Conservation (phyloP, 2,329 filamentous ascomycete genomes). For the Stachybotrys chlorohalonatus region DNA sequence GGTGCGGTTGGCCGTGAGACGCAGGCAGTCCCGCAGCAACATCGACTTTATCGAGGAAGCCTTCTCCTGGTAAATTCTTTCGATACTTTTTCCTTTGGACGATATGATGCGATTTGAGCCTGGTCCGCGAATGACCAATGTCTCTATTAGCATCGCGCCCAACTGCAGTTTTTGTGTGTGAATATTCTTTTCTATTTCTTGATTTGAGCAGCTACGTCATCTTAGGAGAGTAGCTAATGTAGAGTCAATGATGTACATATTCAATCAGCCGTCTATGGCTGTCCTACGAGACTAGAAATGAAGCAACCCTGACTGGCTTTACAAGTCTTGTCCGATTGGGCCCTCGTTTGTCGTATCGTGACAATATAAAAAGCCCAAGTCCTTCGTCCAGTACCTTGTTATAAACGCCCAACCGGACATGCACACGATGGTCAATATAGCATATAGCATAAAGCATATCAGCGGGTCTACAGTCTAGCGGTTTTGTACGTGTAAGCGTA, state of each 20-base stretch:
- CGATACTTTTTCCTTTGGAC: background rate
- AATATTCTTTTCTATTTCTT: background rate
- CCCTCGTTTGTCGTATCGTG: no score
- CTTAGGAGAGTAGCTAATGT: background rate
- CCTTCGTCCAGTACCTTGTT: no score
- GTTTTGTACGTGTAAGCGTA: no score
- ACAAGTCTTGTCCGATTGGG: no score
- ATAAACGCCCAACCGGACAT: no score
- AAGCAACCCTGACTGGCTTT: no score
- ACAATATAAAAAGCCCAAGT: no score
- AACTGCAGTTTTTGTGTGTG: background rate
- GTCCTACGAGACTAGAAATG: no score
- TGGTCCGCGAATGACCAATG: background rate
- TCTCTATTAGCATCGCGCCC: background rate
- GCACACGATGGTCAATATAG: no score
- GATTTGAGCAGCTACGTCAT: background rate
- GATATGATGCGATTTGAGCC: constrained; percentile 2
- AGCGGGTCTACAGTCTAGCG: no score
- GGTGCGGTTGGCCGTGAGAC: constrained; percentile 58
- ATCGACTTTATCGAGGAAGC: constrained; percentile 76
- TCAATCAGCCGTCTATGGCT: background rate
- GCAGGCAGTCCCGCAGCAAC: constrained; percentile 52
- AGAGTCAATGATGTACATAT: background rate
- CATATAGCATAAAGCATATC: no score
- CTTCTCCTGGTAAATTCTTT: constrained; percentile 46